Evolutionary conservation across 139 green algal species (phyloP), one percentile per base, ranked within the genome.

Genomic region (Chlamydomonas eustigma): DNA sequence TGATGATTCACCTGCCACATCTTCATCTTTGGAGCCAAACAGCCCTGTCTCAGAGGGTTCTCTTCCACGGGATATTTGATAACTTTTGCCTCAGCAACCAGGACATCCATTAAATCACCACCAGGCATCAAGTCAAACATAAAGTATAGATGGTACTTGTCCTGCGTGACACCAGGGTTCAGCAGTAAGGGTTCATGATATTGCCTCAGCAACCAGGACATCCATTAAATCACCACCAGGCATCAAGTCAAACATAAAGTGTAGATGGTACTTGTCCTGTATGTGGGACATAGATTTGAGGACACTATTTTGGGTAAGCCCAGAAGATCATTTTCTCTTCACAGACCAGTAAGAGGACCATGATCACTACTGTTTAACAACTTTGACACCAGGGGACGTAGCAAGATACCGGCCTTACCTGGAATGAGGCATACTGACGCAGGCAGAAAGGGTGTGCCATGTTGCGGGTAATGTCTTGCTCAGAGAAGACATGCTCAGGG

Each of bases 231-330:
- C 25, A 69, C 18, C 33, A 69, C 92, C 91, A n/a, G 86, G 78
- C 90, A 98, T 93, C 35, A 96, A 84, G 81, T 98, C 94, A 77
- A 98, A 96, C 67, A 98, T 76, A 34, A 98, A 93, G 90, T 98
- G 98, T 18, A 98, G 83, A 76, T 97, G 89, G 77, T 92, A 90
- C 77, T 91, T 91, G 88, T 96, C 93, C 89, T 97, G 91, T 8
- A 34, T n/a, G n/a, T n/a, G n/a, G n/a, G n/a, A n/a, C n/a, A n/a
- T n/a, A n/a, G n/a, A n/a, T n/a, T n/a, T n/a, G n/a, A n/a, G n/a
- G n/a, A n/a, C n/a, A n/a, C n/a, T n/a, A n/a, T n/a, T n/a, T n/a
- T n/a, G n/a, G n/a, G n/a, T n/a, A n/a, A n/a, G n/a, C n/a, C n/a
- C n/a, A n/a, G n/a, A n/a, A n/a, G n/a, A n/a, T n/a, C n/a, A n/a